Evolutionary conservation across 495 filamentous ascomycete species (phyloP).

Genomic region (Aspergillus sparsus): DNA sequence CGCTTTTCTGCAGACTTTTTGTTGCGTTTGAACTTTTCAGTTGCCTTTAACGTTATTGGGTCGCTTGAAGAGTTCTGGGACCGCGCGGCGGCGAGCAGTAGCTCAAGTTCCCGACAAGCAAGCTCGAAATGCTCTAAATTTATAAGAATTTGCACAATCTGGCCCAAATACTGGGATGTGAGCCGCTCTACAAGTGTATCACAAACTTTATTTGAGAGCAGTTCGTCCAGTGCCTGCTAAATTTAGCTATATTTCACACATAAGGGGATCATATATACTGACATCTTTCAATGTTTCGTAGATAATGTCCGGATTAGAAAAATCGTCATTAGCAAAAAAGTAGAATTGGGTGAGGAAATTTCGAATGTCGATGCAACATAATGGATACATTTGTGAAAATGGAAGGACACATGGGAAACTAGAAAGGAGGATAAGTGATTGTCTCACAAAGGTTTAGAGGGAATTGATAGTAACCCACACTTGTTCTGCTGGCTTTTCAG

Average conservation of each 20-base stretch:
- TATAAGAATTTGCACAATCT: slow-evolving; percentile 97
- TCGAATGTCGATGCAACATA: slow-evolving; percentile 96
- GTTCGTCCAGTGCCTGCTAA: slow-evolving; percentile 73
- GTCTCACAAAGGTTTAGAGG: too few relatives aligned
- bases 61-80: slow-evolving; percentile 72
- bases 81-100: slow-evolving; percentile 76
- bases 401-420: slow-evolving; percentile 91
- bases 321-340: slow-evolving; percentile 92
- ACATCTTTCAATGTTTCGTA: slow-evolving; percentile 84
- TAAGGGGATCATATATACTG: slow-evolving; percentile 20
- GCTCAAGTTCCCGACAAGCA: slow-evolving; percentile 84
- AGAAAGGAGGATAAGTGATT: slow-evolving; percentile 19
- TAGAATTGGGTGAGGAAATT: slow-evolving; percentile 97
- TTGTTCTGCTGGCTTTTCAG: slow-evolving; percentile 76
- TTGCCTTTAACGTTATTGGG: slow-evolving; percentile 74
- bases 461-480: slow-evolving; percentile 52
- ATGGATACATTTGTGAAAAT: slow-evolving; percentile 98
- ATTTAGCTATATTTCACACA: slow-evolving; percentile 18
- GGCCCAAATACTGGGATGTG: slow-evolving; percentile 87
- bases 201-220: slow-evolving; percentile 89
- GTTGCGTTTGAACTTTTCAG: slow-evolving; percentile 79
- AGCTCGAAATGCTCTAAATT: slow-evolving; percentile 96
- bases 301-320: slow-evolving; percentile 80
- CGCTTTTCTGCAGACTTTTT: slow-evolving; percentile 97
- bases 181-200: slow-evolving; percentile 84